phyloP scores from a whole-genome alignment of 495 filamentous ascomycete genomes.

The Neurospora sp. region DNA sequence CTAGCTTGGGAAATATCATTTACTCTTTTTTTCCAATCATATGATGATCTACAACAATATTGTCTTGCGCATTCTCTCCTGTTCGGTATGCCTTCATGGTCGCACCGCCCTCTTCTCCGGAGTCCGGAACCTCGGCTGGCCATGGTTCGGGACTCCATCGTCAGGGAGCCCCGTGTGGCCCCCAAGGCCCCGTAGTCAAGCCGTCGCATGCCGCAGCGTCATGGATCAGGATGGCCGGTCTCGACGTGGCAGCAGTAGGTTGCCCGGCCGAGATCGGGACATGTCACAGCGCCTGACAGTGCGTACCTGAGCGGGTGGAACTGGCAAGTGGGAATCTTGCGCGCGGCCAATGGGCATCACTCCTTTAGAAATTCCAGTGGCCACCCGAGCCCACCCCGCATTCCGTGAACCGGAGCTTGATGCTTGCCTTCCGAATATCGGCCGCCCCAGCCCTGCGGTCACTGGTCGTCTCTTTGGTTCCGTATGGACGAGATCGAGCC shows the following conservation, averaged over 20 bases:
- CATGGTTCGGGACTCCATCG: neutral
- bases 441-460: conserved; percentile 1
- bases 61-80: neutral
- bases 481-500: neutral
- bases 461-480: neutral
- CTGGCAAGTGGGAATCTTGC: neutral
- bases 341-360: conserved; percentile 14
- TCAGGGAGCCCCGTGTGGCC: neutral
- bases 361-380: conserved; percentile 23
- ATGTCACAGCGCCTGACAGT: neutral
- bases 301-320: neutral
- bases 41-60: neutral
- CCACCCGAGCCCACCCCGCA: conserved; percentile 21
- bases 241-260: neutral
- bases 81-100: neutral
- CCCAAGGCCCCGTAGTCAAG: neutral
- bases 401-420: conserved; percentile 25
- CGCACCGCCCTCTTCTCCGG: neutral
- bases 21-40: neutral
- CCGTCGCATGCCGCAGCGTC: neutral
- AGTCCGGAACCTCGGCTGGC: neutral
- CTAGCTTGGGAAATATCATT: neutral
- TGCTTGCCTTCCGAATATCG: conserved; percentile 23
- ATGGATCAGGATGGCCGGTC: neutral
- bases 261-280: neutral